Base-by-base conservation (phyloP, 768 basidiomycete genomes). In the Boletus huronensis region DNA sequence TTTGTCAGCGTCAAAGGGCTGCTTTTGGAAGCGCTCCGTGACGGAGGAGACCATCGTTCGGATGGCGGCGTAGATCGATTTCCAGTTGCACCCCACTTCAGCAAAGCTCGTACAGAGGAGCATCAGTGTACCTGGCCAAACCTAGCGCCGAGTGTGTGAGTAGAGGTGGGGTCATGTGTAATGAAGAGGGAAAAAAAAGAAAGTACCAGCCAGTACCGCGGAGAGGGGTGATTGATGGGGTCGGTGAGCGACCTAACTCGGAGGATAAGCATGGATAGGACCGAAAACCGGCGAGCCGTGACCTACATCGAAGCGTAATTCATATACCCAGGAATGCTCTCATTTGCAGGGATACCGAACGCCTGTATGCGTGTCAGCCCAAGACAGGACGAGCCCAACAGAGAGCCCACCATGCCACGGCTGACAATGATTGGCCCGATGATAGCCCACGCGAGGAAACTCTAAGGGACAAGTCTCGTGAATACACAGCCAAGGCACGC, bases 391-490 rank as follows among this genome's bases (percentile, higher is more conserved):
- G 4, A 36, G 19, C 31, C 13, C 4, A 3, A 39, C 23, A 7
- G n/a, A 26, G 1, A 16, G 55, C 50, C 6, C 23, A 57, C 66
- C 46, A 48, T 34, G 19, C 84, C 83, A 44, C 76, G 79, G 62
- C 74, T 74, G 29, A 84, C 74, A 52, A 82, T 65, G 17, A 78
- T 64, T 6, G 83, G 83, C 1, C 79, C 79, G 47, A 86, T 78
- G 68, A 85, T 80, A 39, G 79, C 82, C 82, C 82, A 85, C 1
- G 83, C 81, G 26, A 84, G 74, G 46, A 85, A 62, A 81, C 79
- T 82, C 64, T 61, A n/a, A 7, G 13, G 14, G n/a, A 21, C 14
- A 23, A 11, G 41, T 36, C 21, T n/a, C n/a, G 34, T 59, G 39
- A 55, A 34, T 19, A 44, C 23, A 11, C 16, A 31, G 41, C 28